A percentile compares a stretch with the other conserved stretches of the same genome.
Evolutionary conservation across 2,329 filamentous ascomycete species (phyloP).

Genomic region (Ophiostoma angusticollis): DNA sequence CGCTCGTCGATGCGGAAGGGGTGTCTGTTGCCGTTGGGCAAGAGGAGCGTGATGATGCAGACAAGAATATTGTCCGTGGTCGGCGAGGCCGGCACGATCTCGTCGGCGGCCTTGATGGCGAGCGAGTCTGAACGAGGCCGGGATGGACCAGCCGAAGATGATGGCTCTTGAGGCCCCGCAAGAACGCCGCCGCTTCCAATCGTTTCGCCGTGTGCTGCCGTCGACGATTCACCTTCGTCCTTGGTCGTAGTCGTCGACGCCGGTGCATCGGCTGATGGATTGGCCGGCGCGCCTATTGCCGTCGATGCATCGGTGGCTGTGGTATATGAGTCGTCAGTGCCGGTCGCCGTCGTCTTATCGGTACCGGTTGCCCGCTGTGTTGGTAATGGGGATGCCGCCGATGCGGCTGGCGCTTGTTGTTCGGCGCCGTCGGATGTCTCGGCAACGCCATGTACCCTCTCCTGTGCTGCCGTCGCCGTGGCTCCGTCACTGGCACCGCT

Average conservation of each 20-base stretch:
- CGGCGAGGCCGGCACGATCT: background rate
- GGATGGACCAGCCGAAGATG: background rate
- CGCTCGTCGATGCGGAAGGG: constrained; percentile 82
- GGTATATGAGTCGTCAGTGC: too few species aligned
- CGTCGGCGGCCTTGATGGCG: constrained; percentile 7
- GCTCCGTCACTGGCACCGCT: constrained; percentile 14
- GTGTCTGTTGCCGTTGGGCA: constrained; percentile 71
- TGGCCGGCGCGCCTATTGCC: too few species aligned
- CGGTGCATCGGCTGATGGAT: too few species aligned
- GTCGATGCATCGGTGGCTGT: background rate
- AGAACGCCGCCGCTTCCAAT: too few species aligned
- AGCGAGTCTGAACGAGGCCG: too few species aligned
- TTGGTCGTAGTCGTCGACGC: too few species aligned
- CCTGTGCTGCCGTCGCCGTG: constrained; percentile 11
- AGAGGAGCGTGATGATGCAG: constrained; percentile 68
- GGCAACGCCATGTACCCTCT: constrained; percentile 20
- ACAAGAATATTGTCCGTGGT: constrained; percentile 26
- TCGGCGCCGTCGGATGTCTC: constrained; percentile 7
- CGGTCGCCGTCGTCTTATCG: too few species aligned
- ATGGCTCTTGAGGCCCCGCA: too few species aligned
- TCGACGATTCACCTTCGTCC: too few species aligned
- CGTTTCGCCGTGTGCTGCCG: too few species aligned
- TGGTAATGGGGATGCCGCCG: too few species aligned
- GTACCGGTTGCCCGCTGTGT: too few species aligned
- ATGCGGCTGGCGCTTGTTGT: background rate